Evolutionary conservation across 805 yeast species (phyloP).

Genomic region (Sungouiella thailandica): DNA sequence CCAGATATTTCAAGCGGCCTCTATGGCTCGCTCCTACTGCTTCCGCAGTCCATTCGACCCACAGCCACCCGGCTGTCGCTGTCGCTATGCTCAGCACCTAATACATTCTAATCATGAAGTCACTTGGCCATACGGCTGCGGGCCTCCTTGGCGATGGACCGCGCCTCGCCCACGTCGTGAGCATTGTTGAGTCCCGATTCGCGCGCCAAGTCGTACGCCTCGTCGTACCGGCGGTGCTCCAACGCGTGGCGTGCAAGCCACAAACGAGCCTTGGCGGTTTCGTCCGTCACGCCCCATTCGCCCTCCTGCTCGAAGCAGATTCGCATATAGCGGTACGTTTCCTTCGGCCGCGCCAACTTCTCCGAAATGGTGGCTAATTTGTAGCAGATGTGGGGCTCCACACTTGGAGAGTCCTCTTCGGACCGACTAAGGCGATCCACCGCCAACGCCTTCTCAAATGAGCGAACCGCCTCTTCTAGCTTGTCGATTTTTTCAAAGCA

Average conservation of each 20-base stretch:
- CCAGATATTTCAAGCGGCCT: too few relatives aligned
- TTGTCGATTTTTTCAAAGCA: slow-evolving; percentile 80
- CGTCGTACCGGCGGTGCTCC: slow-evolving; percentile 50
- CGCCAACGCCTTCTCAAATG: slow-evolving; percentile 71
- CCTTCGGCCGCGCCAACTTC: slow-evolving; percentile 44
- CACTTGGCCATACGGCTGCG: slow-evolving; percentile 42
- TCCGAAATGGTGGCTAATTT: slow-evolving; percentile 68
- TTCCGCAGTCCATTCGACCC: too few relatives aligned
- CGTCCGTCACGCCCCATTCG: slow-evolving; percentile 65
- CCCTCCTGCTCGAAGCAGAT: slow-evolving; percentile 60
- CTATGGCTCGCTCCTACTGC: too few relatives aligned
- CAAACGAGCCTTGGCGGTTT: slow-evolving; percentile 71
- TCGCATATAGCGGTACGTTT: slow-evolving; percentile 60
- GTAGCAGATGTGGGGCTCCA: slow-evolving; percentile 49
- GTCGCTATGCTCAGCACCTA: too few relatives aligned
- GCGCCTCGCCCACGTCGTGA: slow-evolving; percentile 84
- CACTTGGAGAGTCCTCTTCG: slow-evolving; percentile 29
- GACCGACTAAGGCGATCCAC: slow-evolving; percentile 37
- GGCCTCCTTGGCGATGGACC: slow-evolving; percentile 77
- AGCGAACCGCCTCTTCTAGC: slow-evolving; percentile 66
- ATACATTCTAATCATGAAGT: neutral
- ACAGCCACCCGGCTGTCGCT: too few relatives aligned
- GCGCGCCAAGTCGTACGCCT: slow-evolving; percentile 69
- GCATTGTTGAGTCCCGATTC: slow-evolving; percentile 67
- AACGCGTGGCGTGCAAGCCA: slow-evolving; percentile 80